These are phyloP conservation scores for Scytalidium sp. DNA, from an alignment of 2,329 filamentous ascomycete genomes.

Conservation along the genomic window DNA sequence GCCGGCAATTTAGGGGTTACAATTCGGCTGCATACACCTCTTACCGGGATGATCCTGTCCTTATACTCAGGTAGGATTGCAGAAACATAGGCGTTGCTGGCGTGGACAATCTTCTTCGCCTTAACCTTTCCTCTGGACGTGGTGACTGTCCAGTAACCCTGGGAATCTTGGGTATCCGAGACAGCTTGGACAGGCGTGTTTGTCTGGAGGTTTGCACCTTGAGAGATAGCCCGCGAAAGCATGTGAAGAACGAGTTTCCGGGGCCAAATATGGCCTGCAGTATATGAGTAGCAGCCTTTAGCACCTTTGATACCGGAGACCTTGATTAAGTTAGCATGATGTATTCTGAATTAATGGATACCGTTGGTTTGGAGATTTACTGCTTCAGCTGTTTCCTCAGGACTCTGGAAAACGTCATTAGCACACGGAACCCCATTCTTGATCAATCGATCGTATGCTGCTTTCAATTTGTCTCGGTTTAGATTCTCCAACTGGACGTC, in stretches of 20 bases:
- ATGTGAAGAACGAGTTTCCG: conserved; percentile 57
- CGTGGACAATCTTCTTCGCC: conserved; percentile 55
- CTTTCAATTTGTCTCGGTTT: conserved; percentile 26
- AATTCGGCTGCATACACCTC: conserved; percentile 36
- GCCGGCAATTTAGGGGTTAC: conserved; percentile 3
- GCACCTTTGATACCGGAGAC: conserved; percentile 21
- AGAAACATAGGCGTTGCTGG: conserved; percentile 67
- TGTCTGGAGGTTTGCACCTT: conserved; percentile 48
- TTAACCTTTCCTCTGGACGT: conserved; percentile 53
- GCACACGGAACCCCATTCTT: conserved; percentile 33
- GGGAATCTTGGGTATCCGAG: conserved; percentile 14
- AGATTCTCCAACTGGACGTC: conserved; percentile 37
- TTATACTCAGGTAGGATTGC: conserved; percentile 49
- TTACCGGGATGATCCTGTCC: conserved; percentile 56
- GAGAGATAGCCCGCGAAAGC: conserved; percentile 41
- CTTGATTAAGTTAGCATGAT: conserved; percentile 6
- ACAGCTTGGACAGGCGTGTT: conserved; percentile 40
- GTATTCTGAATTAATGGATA: no score
- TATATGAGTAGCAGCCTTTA: conserved; percentile 13
- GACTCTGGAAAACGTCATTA: conserved; percentile 37
- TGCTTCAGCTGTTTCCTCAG: conserved; percentile 38
- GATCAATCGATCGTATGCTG: conserved; percentile 18
- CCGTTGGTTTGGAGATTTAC: no score
- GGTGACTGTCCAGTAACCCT: conserved; percentile 40
- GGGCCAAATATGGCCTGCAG: conserved; percentile 41